These are phyloP conservation scores for Hypomontagnella submonticulosa DNA, from an alignment of 495 filamentous ascomycete species.

Conservation along the genomic window DNA sequence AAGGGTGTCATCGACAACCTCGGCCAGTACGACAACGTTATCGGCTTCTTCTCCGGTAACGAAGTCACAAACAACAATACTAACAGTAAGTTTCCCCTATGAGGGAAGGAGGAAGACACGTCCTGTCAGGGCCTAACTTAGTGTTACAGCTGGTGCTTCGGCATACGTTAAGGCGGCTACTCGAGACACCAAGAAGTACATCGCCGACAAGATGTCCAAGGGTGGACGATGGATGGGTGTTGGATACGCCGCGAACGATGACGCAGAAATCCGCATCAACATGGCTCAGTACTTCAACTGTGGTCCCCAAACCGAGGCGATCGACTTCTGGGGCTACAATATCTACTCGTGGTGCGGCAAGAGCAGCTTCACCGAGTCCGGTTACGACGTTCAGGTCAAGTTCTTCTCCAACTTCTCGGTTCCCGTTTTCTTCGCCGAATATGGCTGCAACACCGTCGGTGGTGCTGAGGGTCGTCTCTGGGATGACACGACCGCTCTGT, in stretches of 20 bases:
- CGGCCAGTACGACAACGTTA: slow-evolving; percentile 80
- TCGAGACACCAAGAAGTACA: slow-evolving; percentile 93
- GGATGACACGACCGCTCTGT: slow-evolving; percentile 87
- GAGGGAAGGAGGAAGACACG: background rate
- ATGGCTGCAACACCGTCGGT: slow-evolving; percentile 81
- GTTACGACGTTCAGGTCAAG: slow-evolving; percentile 79
- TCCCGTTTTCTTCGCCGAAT: slow-evolving; percentile 97
- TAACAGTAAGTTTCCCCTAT: slow-evolving; percentile 64
- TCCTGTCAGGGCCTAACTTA: no score
- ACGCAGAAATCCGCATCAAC: slow-evolving; percentile 76
- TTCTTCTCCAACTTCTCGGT: slow-evolving; percentile 90
- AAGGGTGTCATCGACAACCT: slow-evolving; percentile 84
- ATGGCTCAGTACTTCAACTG: slow-evolving; percentile 96
- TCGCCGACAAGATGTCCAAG: slow-evolving; percentile 67
- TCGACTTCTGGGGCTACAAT: slow-evolving; percentile 99
- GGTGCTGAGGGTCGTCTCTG: slow-evolving; percentile 77
- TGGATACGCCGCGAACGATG: slow-evolving; percentile 95
- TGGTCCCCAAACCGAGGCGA: slow-evolving; percentile 68
- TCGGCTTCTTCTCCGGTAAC: slow-evolving; percentile 98
- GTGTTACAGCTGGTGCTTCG: slow-evolving; percentile 68
- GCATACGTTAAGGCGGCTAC: slow-evolving; percentile 97
- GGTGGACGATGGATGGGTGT: slow-evolving; percentile 84
- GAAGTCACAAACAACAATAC: slow-evolving; percentile 88
- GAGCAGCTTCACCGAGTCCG: slow-evolving; percentile 75
- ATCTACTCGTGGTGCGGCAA: slow-evolving; percentile 98